Percentiles rank a stretch among this genome's conserved stretches.
These are phyloP conservation scores for Sugiyamaella pinicola DNA, from an alignment of 1,139 yeast genomes.

Conservation along the genomic window DNA sequence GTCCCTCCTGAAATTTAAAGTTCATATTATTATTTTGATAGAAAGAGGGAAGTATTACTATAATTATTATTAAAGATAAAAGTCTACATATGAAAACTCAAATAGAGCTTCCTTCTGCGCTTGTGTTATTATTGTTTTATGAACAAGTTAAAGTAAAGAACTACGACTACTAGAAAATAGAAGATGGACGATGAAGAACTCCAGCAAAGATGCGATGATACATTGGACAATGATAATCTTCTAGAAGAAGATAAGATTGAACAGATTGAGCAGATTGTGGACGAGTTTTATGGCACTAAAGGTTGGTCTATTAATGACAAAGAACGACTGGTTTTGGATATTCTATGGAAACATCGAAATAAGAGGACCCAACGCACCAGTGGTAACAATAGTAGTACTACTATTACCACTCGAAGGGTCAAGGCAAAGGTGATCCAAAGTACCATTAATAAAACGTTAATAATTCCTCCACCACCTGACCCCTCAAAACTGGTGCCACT, in stretches of 20 bases:
- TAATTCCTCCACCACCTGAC: conserved; percentile 27
- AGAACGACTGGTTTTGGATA: conserved; percentile 44
- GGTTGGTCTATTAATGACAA: conserved; percentile 25
- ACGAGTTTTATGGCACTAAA: conserved; percentile 27
- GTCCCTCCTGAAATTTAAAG: not conserved
- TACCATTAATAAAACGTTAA: conserved; percentile 12
- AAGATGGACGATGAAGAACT: conserved; percentile 28
- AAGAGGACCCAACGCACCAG: conserved; percentile 18
- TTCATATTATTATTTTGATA: too few relatives aligned
- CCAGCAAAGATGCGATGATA: conserved; percentile 39
- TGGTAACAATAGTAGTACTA: not conserved
- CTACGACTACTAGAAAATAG: not conserved
- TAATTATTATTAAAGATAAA: too few relatives aligned
- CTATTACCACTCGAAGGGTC: not conserved
- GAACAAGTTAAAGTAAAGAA: not conserved
- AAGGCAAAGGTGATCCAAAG: conserved; percentile 12
- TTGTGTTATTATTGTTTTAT: not conserved
- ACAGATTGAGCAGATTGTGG: conserved; percentile 42
- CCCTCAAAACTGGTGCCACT: conserved; percentile 26
- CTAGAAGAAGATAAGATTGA: conserved; percentile 47
- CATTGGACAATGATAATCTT: conserved; percentile 38
- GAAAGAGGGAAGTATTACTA: not conserved
- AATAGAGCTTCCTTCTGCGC: not conserved
- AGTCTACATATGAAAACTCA: not conserved
- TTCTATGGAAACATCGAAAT: conserved; percentile 47